Conservation (phyloP, 2,329 filamentous ascomycete genomes). For the Zymoseptoria brevis region DNA sequence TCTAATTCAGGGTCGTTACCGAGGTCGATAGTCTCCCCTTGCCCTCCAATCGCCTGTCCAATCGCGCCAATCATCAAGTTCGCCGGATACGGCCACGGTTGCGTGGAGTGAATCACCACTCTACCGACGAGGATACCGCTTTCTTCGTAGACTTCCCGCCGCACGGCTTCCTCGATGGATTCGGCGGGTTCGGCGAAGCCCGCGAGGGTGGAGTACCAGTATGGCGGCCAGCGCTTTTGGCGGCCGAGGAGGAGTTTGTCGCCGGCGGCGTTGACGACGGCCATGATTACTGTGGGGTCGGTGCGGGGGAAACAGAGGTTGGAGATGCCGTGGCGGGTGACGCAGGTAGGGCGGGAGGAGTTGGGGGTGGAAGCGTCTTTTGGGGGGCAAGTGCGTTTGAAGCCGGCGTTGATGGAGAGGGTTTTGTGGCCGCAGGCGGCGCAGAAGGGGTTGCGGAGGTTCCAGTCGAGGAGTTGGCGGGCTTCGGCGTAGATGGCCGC, state of each 20-base stretch:
- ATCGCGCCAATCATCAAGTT: slow-evolving; percentile 59
- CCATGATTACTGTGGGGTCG: slow-evolving; percentile 92
- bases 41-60: slow-evolving; percentile 64
- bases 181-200: slow-evolving; percentile 47
- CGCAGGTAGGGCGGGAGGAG: slow-evolving; percentile 59
- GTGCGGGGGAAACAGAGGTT: slow-evolving; percentile 90
- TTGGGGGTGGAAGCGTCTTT: slow-evolving; percentile 47
- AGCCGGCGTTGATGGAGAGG: slow-evolving; percentile 68
- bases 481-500: slow-evolving; percentile 88
- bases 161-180: slow-evolving; percentile 44
- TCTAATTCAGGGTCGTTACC: slow-evolving; percentile 88
- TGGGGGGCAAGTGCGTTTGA: slow-evolving; percentile 71
- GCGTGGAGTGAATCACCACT: slow-evolving; percentile 45
- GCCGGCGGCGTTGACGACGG: slow-evolving; percentile 74
- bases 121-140: slow-evolving; percentile 40
- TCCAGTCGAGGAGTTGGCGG: slow-evolving; percentile 87
- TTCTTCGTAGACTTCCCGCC: slow-evolving; percentile 46
- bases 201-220: slow-evolving; percentile 81
- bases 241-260: slow-evolving; percentile 75
- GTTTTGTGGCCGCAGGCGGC: slow-evolving; percentile 79
- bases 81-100: slow-evolving; percentile 48
- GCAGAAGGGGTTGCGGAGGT: slow-evolving; percentile 84
- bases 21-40: slow-evolving; percentile 70
- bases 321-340: slow-evolving; percentile 73
- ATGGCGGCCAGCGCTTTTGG: slow-evolving; percentile 69